Conservation (phyloP, 164 flowering plant genomes). For the Dillenia turbinata region DNA sequence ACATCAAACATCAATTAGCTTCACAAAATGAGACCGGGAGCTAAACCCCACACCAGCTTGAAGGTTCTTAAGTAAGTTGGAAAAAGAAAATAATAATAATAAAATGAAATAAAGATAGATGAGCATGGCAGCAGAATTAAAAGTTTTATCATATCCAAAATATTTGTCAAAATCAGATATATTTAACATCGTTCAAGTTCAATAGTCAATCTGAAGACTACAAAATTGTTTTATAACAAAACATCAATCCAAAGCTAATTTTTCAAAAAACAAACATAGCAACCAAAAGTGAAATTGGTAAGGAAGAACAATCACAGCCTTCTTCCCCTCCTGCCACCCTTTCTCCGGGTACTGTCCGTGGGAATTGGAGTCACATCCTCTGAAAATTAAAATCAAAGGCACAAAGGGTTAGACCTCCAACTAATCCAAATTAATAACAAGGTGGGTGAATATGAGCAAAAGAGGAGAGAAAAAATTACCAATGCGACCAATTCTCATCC, state of each 20-base stretch:
- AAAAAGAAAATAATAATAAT: no score
- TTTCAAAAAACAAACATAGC: no score
- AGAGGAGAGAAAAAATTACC: slow-evolving; percentile 25
- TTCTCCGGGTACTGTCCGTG: slow-evolving; percentile 85
- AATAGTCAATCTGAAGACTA: not conserved
- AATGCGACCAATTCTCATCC: slow-evolving; percentile 61
- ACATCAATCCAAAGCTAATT: not conserved
- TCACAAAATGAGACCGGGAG: no score
- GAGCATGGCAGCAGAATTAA: no score
- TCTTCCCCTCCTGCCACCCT: slow-evolving; percentile 76
- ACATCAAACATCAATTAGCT: no score
- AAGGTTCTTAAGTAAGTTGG: no score
- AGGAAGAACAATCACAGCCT: slow-evolving; percentile 14
- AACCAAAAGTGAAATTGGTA: not conserved
- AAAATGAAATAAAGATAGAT: no score
- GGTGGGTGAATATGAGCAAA: no score
- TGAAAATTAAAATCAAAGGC: slow-evolving; percentile 20
- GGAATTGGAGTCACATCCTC: slow-evolving; percentile 96
- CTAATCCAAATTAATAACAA: not conserved
- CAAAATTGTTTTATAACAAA: not conserved
- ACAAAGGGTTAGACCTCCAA: no score
- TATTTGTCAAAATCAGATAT: no score
- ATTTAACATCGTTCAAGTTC: not conserved
- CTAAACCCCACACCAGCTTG: no score
- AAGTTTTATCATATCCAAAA: no score